These are phyloP conservation scores for Pleurozium schreberi DNA, from an alignment of 225 moss, liverwort and hornwort species.

Conservation along the genomic window DNA sequence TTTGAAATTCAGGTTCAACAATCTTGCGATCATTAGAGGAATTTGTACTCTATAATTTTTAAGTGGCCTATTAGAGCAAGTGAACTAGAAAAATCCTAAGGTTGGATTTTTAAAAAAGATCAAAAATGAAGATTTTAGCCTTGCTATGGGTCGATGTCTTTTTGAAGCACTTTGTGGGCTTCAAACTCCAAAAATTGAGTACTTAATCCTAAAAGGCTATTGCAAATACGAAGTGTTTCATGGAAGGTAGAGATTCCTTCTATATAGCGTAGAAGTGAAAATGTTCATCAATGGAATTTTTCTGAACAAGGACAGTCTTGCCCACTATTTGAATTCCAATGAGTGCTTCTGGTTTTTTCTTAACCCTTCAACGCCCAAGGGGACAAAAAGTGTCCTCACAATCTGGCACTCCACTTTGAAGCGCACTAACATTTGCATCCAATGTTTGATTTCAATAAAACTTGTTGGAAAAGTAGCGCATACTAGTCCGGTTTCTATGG, in stretches of 20 bases:
- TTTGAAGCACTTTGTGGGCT: accelerated
- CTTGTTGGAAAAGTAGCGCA: too few species aligned
- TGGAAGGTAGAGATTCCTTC: neutral
- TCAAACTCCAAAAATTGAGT: accelerated
- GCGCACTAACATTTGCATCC: too few species aligned
- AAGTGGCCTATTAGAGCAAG: neutral
- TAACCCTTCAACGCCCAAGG: too few species aligned
- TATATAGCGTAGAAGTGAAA: neutral
- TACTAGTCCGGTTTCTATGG: too few species aligned
- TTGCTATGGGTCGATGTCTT: accelerated
- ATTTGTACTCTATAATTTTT: neutral
- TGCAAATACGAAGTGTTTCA: accelerated
- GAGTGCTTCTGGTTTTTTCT: neutral
- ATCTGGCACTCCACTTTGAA: too few species aligned
- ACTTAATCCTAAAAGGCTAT: neutral
- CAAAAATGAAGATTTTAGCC: neutral
- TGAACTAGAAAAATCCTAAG: accelerated
- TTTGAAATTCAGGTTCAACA: neutral
- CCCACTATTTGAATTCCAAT: neutral
- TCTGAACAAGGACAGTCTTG: neutral
- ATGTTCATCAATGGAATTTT: neutral
- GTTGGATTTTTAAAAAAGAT: neutral
- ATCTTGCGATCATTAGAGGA: neutral
- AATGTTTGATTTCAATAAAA: too few species aligned
- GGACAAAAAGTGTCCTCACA: too few species aligned